Evolutionary conservation across 192 early-diverging fungal genomes (phyloP).

Genomic region (Chytriomyces confervae): DNA sequence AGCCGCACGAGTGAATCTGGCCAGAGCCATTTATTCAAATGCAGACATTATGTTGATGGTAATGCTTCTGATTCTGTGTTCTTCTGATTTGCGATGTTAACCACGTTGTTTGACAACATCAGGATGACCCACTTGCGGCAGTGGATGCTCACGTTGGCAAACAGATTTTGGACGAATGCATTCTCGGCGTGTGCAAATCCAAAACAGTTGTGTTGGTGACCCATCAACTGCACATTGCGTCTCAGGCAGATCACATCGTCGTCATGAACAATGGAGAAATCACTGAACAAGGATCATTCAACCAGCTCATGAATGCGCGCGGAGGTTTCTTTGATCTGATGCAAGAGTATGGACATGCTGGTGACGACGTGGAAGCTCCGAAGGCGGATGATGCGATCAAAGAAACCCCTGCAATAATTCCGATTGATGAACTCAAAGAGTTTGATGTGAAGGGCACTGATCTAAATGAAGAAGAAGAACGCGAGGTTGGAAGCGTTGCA

Average conservation of each 20-base stretch:
- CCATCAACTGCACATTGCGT: slow-evolving; percentile 69
- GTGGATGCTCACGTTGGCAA: slow-evolving; percentile 69
- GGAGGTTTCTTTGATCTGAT: neutral
- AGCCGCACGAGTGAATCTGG: slow-evolving; percentile 48
- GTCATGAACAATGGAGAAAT: slow-evolving; percentile 70
- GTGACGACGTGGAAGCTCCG: too few relatives aligned
- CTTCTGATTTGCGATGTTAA: slow-evolving; percentile 70
- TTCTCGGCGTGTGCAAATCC: slow-evolving; percentile 43
- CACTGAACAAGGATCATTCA: slow-evolving; percentile 60
- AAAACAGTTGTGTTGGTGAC: slow-evolving; percentile 74
- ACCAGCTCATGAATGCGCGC: slow-evolving; percentile 53
- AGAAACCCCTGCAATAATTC: neutral
- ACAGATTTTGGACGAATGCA: slow-evolving; percentile 68
- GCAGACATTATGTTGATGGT: slow-evolving; percentile 71
- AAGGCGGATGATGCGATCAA: neutral
- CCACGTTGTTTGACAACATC: slow-evolving; percentile 43
- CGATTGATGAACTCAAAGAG: neutral
- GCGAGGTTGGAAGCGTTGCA: neutral
- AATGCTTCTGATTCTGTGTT: too few relatives aligned
- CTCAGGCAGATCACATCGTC: slow-evolving; percentile 66
- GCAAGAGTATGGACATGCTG: too few relatives aligned
- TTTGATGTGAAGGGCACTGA: neutral
- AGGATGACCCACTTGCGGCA: slow-evolving; percentile 76
- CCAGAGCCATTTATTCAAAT: slow-evolving; percentile 61
- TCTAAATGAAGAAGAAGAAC: slow-evolving; percentile 4